phyloP scores from a whole-genome alignment of 2,329 filamentous ascomycete genomes.

The Aureobasidium sp. region DNA sequence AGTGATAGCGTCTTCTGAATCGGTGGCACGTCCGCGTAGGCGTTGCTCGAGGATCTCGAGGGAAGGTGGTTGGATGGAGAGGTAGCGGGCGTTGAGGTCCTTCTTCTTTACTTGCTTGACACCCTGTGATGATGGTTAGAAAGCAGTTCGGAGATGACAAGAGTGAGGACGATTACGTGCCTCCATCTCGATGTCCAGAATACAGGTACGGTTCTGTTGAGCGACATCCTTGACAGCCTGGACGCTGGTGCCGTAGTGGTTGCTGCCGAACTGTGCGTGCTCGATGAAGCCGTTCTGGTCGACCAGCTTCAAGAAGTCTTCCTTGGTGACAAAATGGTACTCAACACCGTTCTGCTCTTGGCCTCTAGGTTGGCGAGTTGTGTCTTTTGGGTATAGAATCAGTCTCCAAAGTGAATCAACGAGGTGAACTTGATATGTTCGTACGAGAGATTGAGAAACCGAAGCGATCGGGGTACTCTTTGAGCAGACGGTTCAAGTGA shows the following conservation, averaged over 20 bases:
- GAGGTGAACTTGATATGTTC: neutral
- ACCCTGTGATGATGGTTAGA: conserved; percentile 56
- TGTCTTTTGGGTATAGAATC: conserved; percentile 41
- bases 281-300: conserved; percentile 82
- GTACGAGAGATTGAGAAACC: conserved; percentile 64
- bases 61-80: conserved; percentile 87
- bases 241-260: conserved; percentile 88
- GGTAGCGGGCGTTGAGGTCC: conserved; percentile 77
- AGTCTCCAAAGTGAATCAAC: conserved; percentile 4
- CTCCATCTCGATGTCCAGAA: conserved; percentile 98
- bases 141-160: neutral
- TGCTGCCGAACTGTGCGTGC: conserved; percentile 85
- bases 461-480: conserved; percentile 72
- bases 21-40: conserved; percentile 80
- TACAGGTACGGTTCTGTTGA: conserved; percentile 74
- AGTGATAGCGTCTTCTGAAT: conserved; percentile 75
- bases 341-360: conserved; percentile 81
- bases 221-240: conserved; percentile 80
- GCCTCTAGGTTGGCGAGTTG: conserved; percentile 78
- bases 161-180: conserved; percentile 45
- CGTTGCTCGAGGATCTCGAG: conserved; percentile 78
- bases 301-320: conserved; percentile 74
- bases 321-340: conserved; percentile 80
- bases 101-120: conserved; percentile 93
- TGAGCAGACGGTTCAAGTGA: conserved; percentile 76